Percentiles rank a stretch among this genome's conserved stretches.
phyloP scores from a whole-genome alignment of 139 green algal genomes.

The Micractinium sp. region DNA sequence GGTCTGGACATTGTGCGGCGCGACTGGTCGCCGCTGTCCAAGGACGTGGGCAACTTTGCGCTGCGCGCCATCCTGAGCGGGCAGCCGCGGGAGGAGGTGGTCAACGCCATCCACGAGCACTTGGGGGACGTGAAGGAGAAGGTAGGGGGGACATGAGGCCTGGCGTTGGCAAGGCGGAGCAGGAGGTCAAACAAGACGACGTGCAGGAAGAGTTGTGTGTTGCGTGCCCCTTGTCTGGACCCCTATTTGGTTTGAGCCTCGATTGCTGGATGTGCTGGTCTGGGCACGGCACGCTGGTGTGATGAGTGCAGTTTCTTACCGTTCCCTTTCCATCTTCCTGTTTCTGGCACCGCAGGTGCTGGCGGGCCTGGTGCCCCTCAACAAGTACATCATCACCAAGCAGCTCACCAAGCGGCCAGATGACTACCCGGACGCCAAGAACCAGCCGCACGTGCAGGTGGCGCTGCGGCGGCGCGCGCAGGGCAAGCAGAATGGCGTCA shows the following conservation, averaged over 20 bases:
- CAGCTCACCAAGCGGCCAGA: constrained; percentile 94
- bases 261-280: too few relatives aligned
- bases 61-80: constrained; percentile 87
- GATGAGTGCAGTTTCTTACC: too few relatives aligned
- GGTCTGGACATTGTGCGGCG: constrained; percentile 97
- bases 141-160: constrained; percentile 2
- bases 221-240: too few relatives aligned
- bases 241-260: neutral
- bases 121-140: constrained; percentile 67
- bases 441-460: constrained; percentile 97
- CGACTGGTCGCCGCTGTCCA: constrained; percentile 96
- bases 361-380: constrained; percentile 69
- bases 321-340: neutral
- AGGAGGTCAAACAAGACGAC: too few relatives aligned
- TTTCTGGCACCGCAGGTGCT: constrained; percentile 49
- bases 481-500: constrained; percentile 83
- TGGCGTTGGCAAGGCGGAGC: too few relatives aligned
- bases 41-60: constrained; percentile 86
- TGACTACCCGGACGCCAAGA: constrained; percentile 95
- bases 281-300: too few relatives aligned
- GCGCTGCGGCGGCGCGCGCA: constrained; percentile 78
- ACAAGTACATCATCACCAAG: constrained; percentile 97
- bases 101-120: constrained; percentile 86
- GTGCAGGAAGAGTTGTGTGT: neutral
- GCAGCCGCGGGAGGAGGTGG: constrained; percentile 83